Evolutionary conservation across 805 yeast species (phyloP).

Genomic region (Metschnikowia lachancei): DNA sequence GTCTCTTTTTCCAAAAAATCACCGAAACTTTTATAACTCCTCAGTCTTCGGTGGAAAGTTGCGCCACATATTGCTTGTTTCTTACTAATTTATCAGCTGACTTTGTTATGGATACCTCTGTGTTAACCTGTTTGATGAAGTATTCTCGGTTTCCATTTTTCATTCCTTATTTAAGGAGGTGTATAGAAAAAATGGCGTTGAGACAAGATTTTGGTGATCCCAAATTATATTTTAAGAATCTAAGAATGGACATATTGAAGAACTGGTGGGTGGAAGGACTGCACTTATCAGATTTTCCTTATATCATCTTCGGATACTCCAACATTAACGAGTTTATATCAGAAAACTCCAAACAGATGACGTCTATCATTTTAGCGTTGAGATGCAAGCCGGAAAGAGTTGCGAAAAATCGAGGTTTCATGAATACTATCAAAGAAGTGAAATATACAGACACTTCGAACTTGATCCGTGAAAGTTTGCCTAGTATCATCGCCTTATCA

Average conservation of each 20-base stretch:
- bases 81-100: constrained; percentile 30
- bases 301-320: constrained; percentile 35
- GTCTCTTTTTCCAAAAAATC: constrained; percentile 17
- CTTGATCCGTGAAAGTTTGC: constrained; percentile 32
- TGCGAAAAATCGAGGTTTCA: not conserved
- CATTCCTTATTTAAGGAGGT: constrained; percentile 26
- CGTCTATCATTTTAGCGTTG: constrained; percentile 33
- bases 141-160: constrained; percentile 33
- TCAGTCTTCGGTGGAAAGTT: constrained; percentile 36
- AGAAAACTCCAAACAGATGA: constrained; percentile 35
- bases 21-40: constrained; percentile 31
- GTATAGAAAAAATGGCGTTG: constrained; percentile 26
- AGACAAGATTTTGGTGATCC: constrained; percentile 14
- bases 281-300: constrained; percentile 40
- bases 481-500: constrained; percentile 44
- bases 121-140: constrained; percentile 43
- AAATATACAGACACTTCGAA: constrained; percentile 17
- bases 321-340: constrained; percentile 28
- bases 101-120: constrained; percentile 29
- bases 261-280: constrained; percentile 42
- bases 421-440: constrained; percentile 12
- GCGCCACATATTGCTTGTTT: constrained; percentile 39
- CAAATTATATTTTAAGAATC: constrained; percentile 26
- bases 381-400: constrained; percentile 15
- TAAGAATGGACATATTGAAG: constrained; percentile 38